Percentiles rank a stretch among this genome's conserved stretches.
Conservation (phyloP, 768 basidiomycete genomes). For the Xerocomellus amylosporus region DNA sequence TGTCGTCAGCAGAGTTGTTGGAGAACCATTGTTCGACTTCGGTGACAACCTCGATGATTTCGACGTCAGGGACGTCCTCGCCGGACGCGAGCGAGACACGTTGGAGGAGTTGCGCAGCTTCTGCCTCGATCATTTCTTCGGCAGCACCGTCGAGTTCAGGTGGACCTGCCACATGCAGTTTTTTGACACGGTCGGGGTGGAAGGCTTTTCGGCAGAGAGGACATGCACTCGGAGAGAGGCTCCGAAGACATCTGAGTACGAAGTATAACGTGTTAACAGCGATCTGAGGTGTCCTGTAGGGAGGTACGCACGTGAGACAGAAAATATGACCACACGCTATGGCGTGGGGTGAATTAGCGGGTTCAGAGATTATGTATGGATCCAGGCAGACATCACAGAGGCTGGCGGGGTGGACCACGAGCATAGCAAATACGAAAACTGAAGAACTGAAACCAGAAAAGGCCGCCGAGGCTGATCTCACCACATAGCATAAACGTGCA, state of each 20-base stretch:
- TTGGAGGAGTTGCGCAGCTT: slow-evolving; percentile 36
- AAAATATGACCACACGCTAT: slow-evolving; percentile 80
- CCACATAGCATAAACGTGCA: slow-evolving; percentile 36
- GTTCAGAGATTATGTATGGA: slow-evolving; percentile 47
- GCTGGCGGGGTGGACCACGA: slow-evolving; percentile 68
- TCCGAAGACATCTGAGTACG: slow-evolving; percentile 52
- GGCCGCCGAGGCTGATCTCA: slow-evolving; percentile 30
- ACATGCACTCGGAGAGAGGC: slow-evolving; percentile 50
- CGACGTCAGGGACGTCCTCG: slow-evolving; percentile 30
- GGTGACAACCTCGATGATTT: slow-evolving; percentile 38
- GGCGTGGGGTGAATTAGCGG: slow-evolving; percentile 56
- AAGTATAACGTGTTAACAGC: slow-evolving; percentile 2
- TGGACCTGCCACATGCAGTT: slow-evolving; percentile 59
- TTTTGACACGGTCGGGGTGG: slow-evolving; percentile 55
- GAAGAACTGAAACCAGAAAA: slow-evolving; percentile 24
- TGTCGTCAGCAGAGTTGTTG: slow-evolving; percentile 39
- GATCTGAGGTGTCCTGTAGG: slow-evolving; percentile 14
- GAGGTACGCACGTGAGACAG: slow-evolving; percentile 55
- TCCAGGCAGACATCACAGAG: slow-evolving; percentile 77
- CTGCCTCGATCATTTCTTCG: slow-evolving; percentile 42
- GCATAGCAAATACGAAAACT: slow-evolving; percentile 38
- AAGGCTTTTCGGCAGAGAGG: slow-evolving; percentile 68
- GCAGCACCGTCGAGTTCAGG: slow-evolving; percentile 35
- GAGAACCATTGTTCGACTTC: slow-evolving; percentile 55
- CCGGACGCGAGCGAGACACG: slow-evolving; percentile 36